phyloP scores from a whole-genome alignment of 2,329 filamentous ascomycete genomes.

The Phaeophleospora eucalypticola region DNA sequence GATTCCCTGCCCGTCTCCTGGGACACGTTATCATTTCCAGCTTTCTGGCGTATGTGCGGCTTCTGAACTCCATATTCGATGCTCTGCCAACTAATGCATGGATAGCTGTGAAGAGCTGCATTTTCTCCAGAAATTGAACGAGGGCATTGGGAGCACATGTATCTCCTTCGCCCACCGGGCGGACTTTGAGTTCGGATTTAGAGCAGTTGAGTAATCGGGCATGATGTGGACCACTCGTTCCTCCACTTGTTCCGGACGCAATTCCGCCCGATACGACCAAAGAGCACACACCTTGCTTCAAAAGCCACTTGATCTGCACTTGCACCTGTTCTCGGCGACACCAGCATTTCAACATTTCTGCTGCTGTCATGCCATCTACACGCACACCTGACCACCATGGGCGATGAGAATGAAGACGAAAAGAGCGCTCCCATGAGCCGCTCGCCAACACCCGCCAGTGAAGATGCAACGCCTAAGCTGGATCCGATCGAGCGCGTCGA shows the following conservation, averaged over 20 bases:
- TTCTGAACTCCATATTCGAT: neutral
- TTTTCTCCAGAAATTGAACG: no score
- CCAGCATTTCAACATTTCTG: neutral
- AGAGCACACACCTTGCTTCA: neutral
- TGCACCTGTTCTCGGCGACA: no score
- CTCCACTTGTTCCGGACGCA: constrained; percentile 9
- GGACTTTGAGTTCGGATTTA: no score
- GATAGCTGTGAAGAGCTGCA: no score
- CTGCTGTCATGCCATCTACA: neutral
- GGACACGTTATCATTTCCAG: neutral
- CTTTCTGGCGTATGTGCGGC: neutral
- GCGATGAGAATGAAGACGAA: constrained; percentile 6
- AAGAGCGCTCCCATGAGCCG: constrained; percentile 5
- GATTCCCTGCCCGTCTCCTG: neutral
- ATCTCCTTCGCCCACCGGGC: no score
- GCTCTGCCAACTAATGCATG: no score
- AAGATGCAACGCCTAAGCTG: constrained; percentile 1
- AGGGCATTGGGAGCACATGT: no score
- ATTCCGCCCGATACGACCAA: no score
- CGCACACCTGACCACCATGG: constrained; percentile 2
- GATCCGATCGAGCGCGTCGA: constrained; percentile 14
- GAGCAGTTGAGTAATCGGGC: no score
- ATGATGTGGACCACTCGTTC: neutral
- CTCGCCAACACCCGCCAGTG: neutral
- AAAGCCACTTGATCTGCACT: no score